Percentiles rank a stretch among this genome's conserved stretches.
Evolutionary conservation across 2,329 filamentous ascomycete genomes (phyloP).

Genomic region (Aquanectria penicillioides): DNA sequence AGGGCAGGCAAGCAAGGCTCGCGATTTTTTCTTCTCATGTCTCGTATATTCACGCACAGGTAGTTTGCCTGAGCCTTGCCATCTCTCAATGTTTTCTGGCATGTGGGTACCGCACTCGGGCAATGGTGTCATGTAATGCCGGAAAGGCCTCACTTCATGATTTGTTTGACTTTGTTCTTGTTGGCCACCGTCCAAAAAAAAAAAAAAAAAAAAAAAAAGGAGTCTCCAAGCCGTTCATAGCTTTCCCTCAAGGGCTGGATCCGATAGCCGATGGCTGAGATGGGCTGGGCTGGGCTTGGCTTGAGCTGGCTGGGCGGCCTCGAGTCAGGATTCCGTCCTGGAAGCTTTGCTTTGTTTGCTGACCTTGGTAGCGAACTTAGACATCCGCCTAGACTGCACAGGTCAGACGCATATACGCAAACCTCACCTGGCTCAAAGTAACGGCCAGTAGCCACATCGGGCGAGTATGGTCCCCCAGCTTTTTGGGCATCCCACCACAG

Average conservation of each 20-base stretch:
- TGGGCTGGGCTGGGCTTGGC: neutral
- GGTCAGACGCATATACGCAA: neutral
- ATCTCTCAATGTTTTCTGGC: neutral
- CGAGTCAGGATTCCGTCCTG: constrained; percentile 5
- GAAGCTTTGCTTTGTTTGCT: neutral
- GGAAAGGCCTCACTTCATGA: neutral
- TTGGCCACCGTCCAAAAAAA: too few species aligned
- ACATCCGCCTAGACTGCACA: constrained; percentile 22
- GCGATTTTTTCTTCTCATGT: too few species aligned
- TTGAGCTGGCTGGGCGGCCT: neutral
- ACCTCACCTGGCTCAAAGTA: constrained; percentile 23
- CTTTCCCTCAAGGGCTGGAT: neutral
- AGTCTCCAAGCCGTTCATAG: neutral
- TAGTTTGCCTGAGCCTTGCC: too few species aligned
- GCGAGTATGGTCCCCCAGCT: constrained; percentile 22
- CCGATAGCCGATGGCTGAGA: neutral
- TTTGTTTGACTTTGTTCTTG: neutral
- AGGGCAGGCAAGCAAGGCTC: too few species aligned
- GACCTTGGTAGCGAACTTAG: constrained; percentile 25
- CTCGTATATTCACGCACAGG: too few species aligned
- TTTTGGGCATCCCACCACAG: constrained; percentile 1
- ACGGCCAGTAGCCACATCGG: constrained; percentile 33
- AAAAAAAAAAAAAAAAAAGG: neutral
- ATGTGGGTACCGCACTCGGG: neutral
- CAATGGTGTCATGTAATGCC: neutral